These are phyloP conservation scores for Fusarium kyushuense DNA, from an alignment of 2,329 filamentous ascomycete genomes.

Conservation along the genomic window DNA sequence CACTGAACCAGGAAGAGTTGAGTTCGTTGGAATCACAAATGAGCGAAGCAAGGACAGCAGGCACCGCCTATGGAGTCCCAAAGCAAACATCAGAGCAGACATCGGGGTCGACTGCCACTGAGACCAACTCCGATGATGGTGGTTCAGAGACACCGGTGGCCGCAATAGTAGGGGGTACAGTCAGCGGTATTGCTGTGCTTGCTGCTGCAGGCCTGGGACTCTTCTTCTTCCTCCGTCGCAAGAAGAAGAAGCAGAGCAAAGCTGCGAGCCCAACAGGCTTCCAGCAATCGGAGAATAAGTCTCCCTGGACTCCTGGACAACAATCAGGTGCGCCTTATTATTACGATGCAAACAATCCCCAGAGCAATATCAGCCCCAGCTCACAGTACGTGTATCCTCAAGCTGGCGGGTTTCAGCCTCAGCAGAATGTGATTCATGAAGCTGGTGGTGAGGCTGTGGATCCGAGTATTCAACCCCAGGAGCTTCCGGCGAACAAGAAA, in stretches of 20 bases:
- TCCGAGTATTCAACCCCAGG: slow-evolving; percentile 18
- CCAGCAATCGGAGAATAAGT: slow-evolving; percentile 8
- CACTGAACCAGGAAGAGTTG: slow-evolving; percentile 9
- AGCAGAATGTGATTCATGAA: slow-evolving; percentile 19
- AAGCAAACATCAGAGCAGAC: slow-evolving; percentile 1
- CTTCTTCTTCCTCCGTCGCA: slow-evolving; percentile 14
- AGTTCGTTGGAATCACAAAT: slow-evolving; percentile 8
- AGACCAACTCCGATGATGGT: slow-evolving; percentile 2
- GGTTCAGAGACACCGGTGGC: slow-evolving; percentile 9
- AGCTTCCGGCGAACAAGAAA: slow-evolving; percentile 15
- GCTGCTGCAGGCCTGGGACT: neutral
- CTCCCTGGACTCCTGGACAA: slow-evolving; percentile 3
- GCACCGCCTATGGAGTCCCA: neutral
- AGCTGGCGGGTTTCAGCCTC: neutral
- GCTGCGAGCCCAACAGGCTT: neutral
- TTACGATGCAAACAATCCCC: slow-evolving; percentile 8
- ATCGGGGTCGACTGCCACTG: neutral
- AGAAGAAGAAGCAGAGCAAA: slow-evolving; percentile 22
- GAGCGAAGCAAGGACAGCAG: neutral
- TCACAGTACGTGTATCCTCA: neutral
- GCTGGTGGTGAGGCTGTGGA: slow-evolving; percentile 13
- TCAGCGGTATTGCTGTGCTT: slow-evolving; percentile 11
- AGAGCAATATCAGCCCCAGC: neutral
- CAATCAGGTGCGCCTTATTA: neutral
- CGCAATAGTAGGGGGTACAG: slow-evolving; percentile 26